Evolutionary conservation across 1,284 basidiomycete species (phyloP).

Genomic region (Ustilago hordei): DNA sequence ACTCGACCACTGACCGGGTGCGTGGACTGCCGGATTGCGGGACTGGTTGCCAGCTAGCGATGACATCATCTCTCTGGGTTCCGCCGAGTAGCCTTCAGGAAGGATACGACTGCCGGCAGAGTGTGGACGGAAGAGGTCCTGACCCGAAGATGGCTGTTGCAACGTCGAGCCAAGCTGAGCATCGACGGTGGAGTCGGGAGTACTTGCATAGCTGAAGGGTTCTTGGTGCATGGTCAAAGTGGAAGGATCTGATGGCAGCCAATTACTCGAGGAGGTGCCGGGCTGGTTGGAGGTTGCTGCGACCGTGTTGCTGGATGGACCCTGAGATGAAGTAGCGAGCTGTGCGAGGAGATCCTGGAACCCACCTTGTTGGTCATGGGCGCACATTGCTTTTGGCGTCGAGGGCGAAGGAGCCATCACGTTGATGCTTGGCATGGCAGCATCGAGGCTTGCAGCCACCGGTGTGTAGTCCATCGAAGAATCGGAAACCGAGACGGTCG

Average conservation of each 20-base stretch:
- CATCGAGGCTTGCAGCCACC: constrained; percentile 16
- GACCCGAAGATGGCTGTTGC: constrained; percentile 7
- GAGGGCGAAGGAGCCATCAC: constrained; percentile 54
- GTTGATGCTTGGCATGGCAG: constrained; percentile 50
- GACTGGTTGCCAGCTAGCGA: constrained; percentile 28
- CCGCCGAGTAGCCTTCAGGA: constrained; percentile 31
- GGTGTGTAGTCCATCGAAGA: constrained; percentile 42
- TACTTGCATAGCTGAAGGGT: constrained; percentile 32
- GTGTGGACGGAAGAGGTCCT: constrained; percentile 27
- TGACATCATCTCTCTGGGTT: constrained; percentile 39
- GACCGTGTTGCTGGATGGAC: background rate
- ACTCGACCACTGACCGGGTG: constrained; percentile 49
- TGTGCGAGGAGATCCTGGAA: constrained; percentile 51
- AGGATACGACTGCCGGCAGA: constrained; percentile 34
- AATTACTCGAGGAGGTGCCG: constrained; percentile 11
- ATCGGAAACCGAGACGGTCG: constrained; percentile 40
- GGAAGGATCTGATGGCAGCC: constrained; percentile 19
- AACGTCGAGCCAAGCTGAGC: constrained; percentile 10
- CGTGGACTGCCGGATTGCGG: constrained; percentile 20
- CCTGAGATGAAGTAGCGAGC: constrained; percentile 30
- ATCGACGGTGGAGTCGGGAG: constrained; percentile 7
- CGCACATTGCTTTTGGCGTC: constrained; percentile 31
- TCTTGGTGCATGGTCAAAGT: constrained; percentile 18
- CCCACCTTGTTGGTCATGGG: constrained; percentile 27
- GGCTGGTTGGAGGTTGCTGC: constrained; percentile 10